phyloP scores from a whole-genome alignment of 768 basidiomycete species.

The Mycena pura region DNA sequence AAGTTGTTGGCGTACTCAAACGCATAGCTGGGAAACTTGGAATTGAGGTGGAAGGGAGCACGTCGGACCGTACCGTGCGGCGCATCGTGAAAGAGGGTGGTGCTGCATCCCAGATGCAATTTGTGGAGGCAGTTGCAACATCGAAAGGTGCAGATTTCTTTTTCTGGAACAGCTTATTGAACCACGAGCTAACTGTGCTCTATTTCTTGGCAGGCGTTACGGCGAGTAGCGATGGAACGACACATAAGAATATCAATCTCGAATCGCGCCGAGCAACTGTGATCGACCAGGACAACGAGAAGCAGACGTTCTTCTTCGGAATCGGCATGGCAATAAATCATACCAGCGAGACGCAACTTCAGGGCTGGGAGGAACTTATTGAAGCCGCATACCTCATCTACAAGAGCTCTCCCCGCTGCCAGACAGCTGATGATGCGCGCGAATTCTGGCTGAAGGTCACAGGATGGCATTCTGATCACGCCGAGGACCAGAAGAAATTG shows the following conservation, averaged over 20 bases:
- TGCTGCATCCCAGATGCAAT: background rate
- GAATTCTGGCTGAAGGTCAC: conserved; percentile 13
- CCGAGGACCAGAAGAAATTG: conserved; percentile 31
- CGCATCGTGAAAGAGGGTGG: background rate
- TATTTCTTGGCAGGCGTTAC: conserved; percentile 10
- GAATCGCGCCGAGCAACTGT: no score
- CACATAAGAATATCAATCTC: conserved; percentile 20
- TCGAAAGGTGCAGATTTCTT: background rate
- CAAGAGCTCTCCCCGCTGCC: background rate
- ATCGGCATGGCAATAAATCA: conserved; percentile 19
- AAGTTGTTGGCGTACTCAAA: background rate
- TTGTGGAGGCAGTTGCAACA: background rate
- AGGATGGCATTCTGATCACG: conserved; percentile 19
- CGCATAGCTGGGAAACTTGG: background rate
- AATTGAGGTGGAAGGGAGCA: background rate
- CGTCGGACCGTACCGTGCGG: background rate
- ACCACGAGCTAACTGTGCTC: no score
- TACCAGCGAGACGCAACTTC: conserved; percentile 29
- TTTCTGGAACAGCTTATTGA: no score
- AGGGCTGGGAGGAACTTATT: conserved; percentile 20
- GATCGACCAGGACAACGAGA: no score
- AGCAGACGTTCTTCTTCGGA: no score
- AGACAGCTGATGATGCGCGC: background rate
- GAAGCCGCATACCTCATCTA: background rate
- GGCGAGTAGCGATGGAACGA: conserved; percentile 24